These are phyloP conservation scores for Plasmodium gaboni DNA, from an alignment of 169 alveolate species.

Conservation along the genomic window DNA sequence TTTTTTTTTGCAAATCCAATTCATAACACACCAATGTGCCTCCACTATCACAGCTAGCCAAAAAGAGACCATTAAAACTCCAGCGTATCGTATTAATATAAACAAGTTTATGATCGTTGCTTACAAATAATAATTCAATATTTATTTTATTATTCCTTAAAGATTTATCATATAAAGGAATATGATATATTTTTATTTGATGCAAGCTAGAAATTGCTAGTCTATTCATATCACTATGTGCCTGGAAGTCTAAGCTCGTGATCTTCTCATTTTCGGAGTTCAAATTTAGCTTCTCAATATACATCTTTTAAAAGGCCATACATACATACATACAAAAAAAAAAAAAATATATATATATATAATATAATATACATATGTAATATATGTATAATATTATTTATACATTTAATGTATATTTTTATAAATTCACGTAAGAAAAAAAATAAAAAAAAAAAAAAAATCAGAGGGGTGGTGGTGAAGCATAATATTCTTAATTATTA, in stretches of 20 bases:
- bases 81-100: conserved; percentile 69
- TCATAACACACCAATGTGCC: conserved; percentile 68
- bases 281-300: conserved; percentile 48
- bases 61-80: conserved; percentile 68
- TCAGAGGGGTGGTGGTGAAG: not conserved
- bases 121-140: conserved; percentile 34
- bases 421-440: not conserved
- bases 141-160: conserved; percentile 17
- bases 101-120: conserved; percentile 65
- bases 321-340: no score
- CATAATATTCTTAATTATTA: not conserved
- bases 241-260: conserved; percentile 67
- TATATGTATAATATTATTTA: no score
- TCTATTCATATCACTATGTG: conserved; percentile 13
- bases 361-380: no score
- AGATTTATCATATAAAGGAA: conserved; percentile 13
- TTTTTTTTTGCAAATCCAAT: conserved; percentile 38
- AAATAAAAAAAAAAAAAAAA: conserved; percentile 18
- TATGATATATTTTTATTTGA: conserved; percentile 47
- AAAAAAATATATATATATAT: no score
- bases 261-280: conserved; percentile 58
- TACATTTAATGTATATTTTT: no score
- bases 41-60: conserved; percentile 75
- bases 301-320: conserved; percentile 14
- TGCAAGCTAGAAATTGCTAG: conserved; percentile 73